Evolutionary conservation across 2,329 filamentous ascomycete species (phyloP), one percentile per base, ranked within the genome.

Genomic region (Epichloe bromicola): DNA sequence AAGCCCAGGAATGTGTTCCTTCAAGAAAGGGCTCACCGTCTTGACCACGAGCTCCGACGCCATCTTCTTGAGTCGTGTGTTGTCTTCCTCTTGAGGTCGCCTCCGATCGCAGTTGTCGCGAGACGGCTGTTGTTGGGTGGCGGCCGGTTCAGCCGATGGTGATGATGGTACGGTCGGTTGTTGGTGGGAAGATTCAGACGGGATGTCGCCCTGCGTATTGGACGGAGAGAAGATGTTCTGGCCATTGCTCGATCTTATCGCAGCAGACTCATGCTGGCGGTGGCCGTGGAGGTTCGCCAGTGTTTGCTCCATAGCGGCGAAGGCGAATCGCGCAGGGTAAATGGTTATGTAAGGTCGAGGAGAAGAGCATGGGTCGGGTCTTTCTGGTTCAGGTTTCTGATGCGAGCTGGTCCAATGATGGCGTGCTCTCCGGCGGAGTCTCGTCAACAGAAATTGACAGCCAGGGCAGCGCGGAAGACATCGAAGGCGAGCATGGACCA

Each of bases 1-100:
- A 61, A 93, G 78, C 55, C 82, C 80, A 3, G 91, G 91, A 47
- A 96, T 95, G 63, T 97, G 90, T 64, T 89, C 86, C 58, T 86
- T 83, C 50, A 97, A 79, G 65, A 95, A 97, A 2, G 91, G 90
- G 37, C 85, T 85, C 56, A 95, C 82, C 52, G 86, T 87, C 69
- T 88, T 81, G 60, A 82, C 79, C 56, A 86, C 84, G 51, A 88
- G 76, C 57, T 83, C 83, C 54, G 74, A 72, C 46, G 78, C 72
- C 74, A 81, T 80, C 63, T 74, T 79, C 59, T 73, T 70, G 46
- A 79, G 67, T 19, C 75, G 70, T 40, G 70, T 69, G 50, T 66
- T 66, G 54, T 74, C 71, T 56, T 72, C 70, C 53, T 78, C 74
- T 53, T 75, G 70, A 20, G 71, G 71, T 52, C 74, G 67, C 53